Conservation (phyloP, 495 filamentous ascomycete species). For the Neurospora sp. region DNA sequence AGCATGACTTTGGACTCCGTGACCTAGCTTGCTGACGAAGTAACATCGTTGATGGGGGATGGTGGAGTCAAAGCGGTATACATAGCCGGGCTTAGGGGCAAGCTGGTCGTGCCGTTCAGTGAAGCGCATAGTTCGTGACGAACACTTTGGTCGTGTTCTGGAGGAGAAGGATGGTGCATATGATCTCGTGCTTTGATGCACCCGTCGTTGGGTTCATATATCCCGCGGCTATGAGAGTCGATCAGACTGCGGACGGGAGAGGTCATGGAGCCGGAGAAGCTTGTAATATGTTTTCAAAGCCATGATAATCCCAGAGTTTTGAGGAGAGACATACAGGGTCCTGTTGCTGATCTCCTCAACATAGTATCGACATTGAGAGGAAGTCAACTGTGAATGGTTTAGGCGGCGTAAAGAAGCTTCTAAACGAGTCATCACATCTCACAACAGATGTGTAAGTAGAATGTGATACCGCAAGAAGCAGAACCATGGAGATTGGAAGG, state of each 20-base stretch:
- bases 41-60: neutral
- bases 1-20: constrained; percentile 1
- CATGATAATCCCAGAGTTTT: neutral
- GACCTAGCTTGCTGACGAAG: neutral
- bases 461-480: neutral
- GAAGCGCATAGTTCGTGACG: neutral
- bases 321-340: neutral
- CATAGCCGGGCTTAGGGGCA: neutral
- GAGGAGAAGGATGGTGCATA: neutral
- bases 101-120: neutral
- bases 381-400: neutral
- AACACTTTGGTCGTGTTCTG: neutral
- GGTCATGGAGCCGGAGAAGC: neutral
- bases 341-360: neutral
- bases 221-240: neutral
- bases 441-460: neutral
- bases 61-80: constrained; percentile 1
- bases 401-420: neutral
- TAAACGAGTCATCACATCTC: neutral
- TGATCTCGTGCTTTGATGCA: neutral
- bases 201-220: neutral
- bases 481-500: neutral
- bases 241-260: neutral
- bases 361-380: neutral
- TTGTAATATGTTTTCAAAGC: neutral